A percentile compares a stretch with the other conserved stretches of the same genome.
Evolutionary conservation across 208 protist genomes (phyloP).

Genomic region (Spongospora subterranea): DNA sequence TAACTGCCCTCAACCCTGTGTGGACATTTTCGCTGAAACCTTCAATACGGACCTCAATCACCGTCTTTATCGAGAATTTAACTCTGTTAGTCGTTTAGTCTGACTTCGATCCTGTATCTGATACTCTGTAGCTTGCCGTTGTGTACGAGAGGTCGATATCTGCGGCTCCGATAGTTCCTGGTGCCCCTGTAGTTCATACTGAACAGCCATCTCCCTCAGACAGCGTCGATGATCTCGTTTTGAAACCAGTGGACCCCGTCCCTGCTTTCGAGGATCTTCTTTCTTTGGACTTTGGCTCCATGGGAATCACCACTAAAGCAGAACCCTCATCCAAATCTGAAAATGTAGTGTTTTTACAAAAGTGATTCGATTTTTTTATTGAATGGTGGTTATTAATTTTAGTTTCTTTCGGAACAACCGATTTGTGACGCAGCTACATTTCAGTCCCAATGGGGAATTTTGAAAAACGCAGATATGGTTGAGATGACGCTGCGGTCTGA

Average conservation of each 20-base stretch:
- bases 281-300: background rate
- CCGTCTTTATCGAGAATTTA: background rate
- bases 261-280: conserved; percentile 17
- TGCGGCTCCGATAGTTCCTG: background rate
- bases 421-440: conserved; percentile 32
- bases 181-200: background rate
- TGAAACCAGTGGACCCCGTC: background rate
- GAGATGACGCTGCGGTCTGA: background rate
- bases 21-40: conserved; percentile 13
- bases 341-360: background rate
- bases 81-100: background rate
- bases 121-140: background rate
- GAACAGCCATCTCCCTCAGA: background rate
- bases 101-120: background rate
- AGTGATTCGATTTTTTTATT: background rate
- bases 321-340: background rate
- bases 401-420: background rate
- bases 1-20: conserved; percentile 48
- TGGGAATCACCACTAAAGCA: background rate
- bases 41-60: background rate
- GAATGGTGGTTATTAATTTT: background rate
- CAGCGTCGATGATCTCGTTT: background rate
- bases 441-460: conserved; percentile 10
- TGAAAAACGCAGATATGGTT: conserved; percentile 16
- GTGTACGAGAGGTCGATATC: conserved; percentile 40